phyloP scores from a whole-genome alignment of 2,329 filamentous ascomycete species.

The Apiospora arundinis region DNA sequence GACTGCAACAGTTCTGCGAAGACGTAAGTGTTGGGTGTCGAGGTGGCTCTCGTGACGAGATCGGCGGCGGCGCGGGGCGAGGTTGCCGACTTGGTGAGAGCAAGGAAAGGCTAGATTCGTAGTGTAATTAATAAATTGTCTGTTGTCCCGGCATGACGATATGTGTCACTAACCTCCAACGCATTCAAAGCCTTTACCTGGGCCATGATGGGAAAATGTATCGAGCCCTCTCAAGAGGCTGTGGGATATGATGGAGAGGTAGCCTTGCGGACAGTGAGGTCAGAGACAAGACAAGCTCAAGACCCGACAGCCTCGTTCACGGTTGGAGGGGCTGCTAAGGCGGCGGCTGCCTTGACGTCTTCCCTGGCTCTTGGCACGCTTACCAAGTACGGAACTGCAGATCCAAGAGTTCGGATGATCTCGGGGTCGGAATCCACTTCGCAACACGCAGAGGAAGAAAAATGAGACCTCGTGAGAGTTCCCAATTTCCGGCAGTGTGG shows the following conservation, averaged over 20 bases:
- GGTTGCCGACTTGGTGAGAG: constrained; percentile 83
- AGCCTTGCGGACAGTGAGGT: constrained; percentile 25
- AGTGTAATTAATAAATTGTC: constrained; percentile 36
- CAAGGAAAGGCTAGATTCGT: constrained; percentile 80
- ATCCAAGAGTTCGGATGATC: constrained; percentile 12
- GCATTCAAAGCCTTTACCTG: constrained; percentile 72
- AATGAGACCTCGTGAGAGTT: neutral
- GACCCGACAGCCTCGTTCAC: constrained; percentile 23
- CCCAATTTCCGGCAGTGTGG: neutral
- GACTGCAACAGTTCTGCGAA: constrained; percentile 92
- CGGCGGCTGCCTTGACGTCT: constrained; percentile 2
- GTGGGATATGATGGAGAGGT: constrained; percentile 20
- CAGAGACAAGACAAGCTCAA: constrained; percentile 16
- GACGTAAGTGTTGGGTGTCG: constrained; percentile 87
- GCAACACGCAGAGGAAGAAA: neutral
- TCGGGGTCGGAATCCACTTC: neutral
- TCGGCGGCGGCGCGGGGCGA: constrained; percentile 86
- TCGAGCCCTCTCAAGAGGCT: constrained; percentile 16
- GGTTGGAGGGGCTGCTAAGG: neutral
- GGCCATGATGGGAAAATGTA: constrained; percentile 63
- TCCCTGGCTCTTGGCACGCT: neutral
- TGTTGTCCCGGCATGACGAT: constrained; percentile 17
- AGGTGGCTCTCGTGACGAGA: constrained; percentile 85
- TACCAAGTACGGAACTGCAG: neutral
- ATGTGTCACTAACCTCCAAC: constrained; percentile 57